Percentiles rank a stretch among this genome's conserved stretches.
These are phyloP conservation scores for Fabrea salina DNA, from an alignment of 169 alveolate genomes.

Conservation along the genomic window DNA sequence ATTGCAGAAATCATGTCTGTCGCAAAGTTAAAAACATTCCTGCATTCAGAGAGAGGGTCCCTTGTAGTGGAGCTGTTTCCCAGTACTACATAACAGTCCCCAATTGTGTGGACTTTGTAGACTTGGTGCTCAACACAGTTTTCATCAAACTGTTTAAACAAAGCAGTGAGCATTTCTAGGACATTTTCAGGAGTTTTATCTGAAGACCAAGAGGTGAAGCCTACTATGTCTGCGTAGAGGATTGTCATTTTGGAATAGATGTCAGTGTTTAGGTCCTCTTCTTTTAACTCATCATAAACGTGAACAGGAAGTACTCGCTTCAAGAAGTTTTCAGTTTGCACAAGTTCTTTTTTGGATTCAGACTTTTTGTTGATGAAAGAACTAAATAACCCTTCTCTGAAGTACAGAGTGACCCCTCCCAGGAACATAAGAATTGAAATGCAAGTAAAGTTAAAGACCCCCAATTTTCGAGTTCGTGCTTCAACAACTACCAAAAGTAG, in stretches of 20 bases:
- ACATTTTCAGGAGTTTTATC: slow-evolving; percentile 74
- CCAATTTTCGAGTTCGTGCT: too few species aligned
- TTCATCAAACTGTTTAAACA: slow-evolving; percentile 78
- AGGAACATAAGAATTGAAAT: too few species aligned
- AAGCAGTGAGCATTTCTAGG: slow-evolving; percentile 66
- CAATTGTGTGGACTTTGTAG: slow-evolving; percentile 83
- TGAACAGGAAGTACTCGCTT: not conserved
- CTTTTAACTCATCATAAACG: slow-evolving; percentile 32
- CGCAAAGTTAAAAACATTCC: slow-evolving; percentile 71
- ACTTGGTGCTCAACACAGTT: slow-evolving; percentile 69
- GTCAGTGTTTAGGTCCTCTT: slow-evolving; percentile 45
- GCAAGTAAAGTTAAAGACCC: too few species aligned
- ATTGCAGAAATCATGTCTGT: slow-evolving; percentile 74
- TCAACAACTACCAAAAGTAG: too few species aligned
- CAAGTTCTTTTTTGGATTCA: too few species aligned
- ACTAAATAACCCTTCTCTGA: too few species aligned
- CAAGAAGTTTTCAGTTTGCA: not conserved
- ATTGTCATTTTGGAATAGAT: slow-evolving; percentile 69
- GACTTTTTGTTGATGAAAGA: not conserved
- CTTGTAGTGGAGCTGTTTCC: slow-evolving; percentile 40
- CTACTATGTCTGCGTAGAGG: slow-evolving; percentile 80
- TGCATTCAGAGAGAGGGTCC: slow-evolving; percentile 35
- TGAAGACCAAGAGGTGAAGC: slow-evolving; percentile 68
- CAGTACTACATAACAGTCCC: slow-evolving; percentile 85
- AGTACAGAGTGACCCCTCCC: too few species aligned